Conservation (phyloP, 306 rosid species). For the Sicyos edulis region DNA sequence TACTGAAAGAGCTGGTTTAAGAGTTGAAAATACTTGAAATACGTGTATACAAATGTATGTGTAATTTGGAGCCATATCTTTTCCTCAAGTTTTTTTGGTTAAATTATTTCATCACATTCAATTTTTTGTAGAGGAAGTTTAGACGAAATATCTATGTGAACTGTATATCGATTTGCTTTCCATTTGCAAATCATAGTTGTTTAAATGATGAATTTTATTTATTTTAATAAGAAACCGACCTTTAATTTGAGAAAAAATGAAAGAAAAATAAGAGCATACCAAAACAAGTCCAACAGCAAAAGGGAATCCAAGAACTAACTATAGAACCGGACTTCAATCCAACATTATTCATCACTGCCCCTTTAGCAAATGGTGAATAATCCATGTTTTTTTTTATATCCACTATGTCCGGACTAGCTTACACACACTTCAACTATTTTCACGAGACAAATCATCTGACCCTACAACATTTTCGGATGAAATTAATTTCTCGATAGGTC, state of each 20-base stretch:
- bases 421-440: too few species aligned
- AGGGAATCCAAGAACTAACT: not conserved
- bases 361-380: not conserved
- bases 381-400: not conserved
- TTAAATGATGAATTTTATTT: not conserved
- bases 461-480: too few species aligned
- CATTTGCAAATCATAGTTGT: not conserved
- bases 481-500: too few species aligned
- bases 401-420: too few species aligned
- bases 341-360: too few species aligned
- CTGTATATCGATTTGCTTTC: not conserved
- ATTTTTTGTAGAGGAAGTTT: constrained; percentile 4
- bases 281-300: not conserved
- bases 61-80: not conserved
- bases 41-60: not conserved
- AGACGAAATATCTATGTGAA: not conserved
- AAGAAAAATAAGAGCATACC: not conserved
- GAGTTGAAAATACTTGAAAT: not conserved
- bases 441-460: too few species aligned
- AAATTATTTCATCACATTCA: not conserved
- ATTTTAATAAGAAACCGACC: not conserved
- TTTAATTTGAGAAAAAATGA: not conserved
- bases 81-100: constrained; percentile 3
- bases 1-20: constrained; percentile 72
- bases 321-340: too few species aligned